Evolutionary conservation across 306 rosid genomes (phyloP).

Genomic region (Inga laurina): DNA sequence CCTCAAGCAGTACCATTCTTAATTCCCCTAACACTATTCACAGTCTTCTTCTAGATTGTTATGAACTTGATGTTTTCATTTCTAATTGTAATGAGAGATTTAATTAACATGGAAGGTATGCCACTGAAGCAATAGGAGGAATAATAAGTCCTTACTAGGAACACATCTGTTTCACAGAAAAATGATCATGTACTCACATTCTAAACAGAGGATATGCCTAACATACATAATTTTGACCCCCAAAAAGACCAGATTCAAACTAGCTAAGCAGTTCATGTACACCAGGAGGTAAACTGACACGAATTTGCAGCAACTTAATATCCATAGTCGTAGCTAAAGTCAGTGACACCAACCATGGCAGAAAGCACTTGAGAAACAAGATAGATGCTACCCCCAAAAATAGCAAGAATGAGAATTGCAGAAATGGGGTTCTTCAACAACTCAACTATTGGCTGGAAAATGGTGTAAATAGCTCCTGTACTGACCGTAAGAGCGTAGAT

Average conservation of each 20-base stretch:
- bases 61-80: neutral
- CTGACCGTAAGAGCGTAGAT: constrained; percentile 81
- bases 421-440: constrained; percentile 86
- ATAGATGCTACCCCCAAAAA: constrained; percentile 66
- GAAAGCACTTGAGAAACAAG: constrained; percentile 73
- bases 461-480: constrained; percentile 62
- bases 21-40: neutral
- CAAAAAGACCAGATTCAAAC: neutral
- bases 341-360: constrained; percentile 90
- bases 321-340: constrained; percentile 69
- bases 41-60: neutral
- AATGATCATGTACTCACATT: neutral
- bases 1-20: neutral
- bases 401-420: constrained; percentile 66
- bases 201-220: neutral
- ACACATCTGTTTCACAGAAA: constrained; percentile 14
- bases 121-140: constrained; percentile 15
- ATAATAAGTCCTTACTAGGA: neutral
- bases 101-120: constrained; percentile 17
- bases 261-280: neutral
- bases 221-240: neutral
- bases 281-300: neutral
- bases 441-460: constrained; percentile 62
- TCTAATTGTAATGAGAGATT: constrained; percentile 13
- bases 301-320: constrained; percentile 34